These are phyloP conservation scores for Myxozyma mucilagina DNA, from an alignment of 805 yeast genomes.

Conservation along the genomic window DNA sequence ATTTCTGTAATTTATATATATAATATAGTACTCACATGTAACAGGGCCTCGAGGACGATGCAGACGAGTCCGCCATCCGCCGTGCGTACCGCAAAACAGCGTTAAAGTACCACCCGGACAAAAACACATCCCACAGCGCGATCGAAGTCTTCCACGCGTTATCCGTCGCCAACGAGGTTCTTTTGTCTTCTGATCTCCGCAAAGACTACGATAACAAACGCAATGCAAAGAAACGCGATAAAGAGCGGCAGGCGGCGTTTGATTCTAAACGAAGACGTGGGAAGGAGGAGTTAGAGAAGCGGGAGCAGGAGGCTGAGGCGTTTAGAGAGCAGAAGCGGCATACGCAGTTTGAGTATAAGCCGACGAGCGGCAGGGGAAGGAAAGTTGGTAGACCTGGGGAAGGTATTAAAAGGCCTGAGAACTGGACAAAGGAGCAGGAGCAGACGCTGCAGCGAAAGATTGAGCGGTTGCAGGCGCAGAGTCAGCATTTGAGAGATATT, in stretches of 20 bases:
- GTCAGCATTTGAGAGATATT: constrained; percentile 17
- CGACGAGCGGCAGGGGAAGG: neutral
- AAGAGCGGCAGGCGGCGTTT: constrained; percentile 21
- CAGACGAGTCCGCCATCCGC: constrained; percentile 70
- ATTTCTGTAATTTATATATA: neutral
- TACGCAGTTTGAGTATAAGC: neutral
- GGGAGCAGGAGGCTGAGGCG: constrained; percentile 20
- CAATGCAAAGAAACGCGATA: constrained; percentile 12
- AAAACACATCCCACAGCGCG: constrained; percentile 66
- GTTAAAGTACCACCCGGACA: constrained; percentile 84
- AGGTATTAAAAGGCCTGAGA: constrained; percentile 1
- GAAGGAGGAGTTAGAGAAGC: constrained; percentile 25
- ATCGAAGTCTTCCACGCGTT: constrained; percentile 94
- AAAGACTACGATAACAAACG: constrained; percentile 64
- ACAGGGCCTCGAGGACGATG: constrained; percentile 60
- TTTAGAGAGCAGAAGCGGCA: neutral
- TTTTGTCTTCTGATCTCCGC: constrained; percentile 77
- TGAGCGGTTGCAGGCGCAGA: constrained; percentile 24
- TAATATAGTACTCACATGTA: constrained; percentile 42
- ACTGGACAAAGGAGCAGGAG: constrained; percentile 16
- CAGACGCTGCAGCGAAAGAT: constrained; percentile 18
- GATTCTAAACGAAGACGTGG: constrained; percentile 20
- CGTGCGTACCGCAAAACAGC: constrained; percentile 86
- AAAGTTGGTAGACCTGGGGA: neutral
- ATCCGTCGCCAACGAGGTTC: constrained; percentile 90